Percentiles rank a stretch among this genome's conserved stretches.
These are phyloP conservation scores for Globisporangium nagaii DNA, from an alignment of 352 stramenopile genomes.

Conservation along the genomic window DNA sequence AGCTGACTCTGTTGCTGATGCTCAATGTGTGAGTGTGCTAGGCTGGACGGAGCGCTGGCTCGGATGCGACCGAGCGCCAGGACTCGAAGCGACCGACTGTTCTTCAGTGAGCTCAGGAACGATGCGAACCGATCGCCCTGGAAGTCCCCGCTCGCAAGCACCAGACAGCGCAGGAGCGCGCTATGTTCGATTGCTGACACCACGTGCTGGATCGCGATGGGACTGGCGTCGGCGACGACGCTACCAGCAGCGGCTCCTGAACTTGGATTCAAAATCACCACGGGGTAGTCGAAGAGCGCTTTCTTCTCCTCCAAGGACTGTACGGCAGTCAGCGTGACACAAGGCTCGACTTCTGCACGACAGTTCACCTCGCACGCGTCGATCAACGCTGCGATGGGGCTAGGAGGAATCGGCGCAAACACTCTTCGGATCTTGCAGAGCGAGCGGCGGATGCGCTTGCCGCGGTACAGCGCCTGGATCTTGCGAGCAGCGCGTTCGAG, in stretches of 20 bases:
- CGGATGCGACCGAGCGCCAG: constrained; percentile 35
- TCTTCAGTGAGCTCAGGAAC: constrained; percentile 34
- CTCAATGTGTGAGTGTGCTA: neutral
- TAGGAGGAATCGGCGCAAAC: constrained; percentile 13
- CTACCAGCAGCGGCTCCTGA: neutral
- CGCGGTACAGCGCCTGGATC: constrained; percentile 53
- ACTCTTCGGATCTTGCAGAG: constrained; percentile 29
- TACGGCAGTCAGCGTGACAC: constrained; percentile 16
- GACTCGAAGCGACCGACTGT: constrained; percentile 33
- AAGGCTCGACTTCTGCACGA: constrained; percentile 19
- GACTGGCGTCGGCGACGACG: neutral
- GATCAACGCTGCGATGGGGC: constrained; percentile 27
- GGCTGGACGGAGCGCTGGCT: neutral
- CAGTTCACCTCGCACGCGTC: constrained; percentile 17
- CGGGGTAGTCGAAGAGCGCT: constrained; percentile 43
- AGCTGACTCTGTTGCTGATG: neutral
- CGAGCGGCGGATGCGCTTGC: constrained; percentile 35
- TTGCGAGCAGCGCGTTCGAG: constrained; percentile 31
- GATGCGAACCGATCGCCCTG: constrained; percentile 16
- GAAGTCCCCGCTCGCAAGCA: constrained; percentile 30
- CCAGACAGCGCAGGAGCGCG: constrained; percentile 29
- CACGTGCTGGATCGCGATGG: constrained; percentile 25
- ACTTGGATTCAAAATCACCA: constrained; percentile 24
- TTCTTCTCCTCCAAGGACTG: constrained; percentile 30
- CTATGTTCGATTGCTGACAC: constrained; percentile 45